Evolutionary conservation across 495 filamentous ascomycete genomes (phyloP).

Genomic region (Haplographium delicatum): DNA sequence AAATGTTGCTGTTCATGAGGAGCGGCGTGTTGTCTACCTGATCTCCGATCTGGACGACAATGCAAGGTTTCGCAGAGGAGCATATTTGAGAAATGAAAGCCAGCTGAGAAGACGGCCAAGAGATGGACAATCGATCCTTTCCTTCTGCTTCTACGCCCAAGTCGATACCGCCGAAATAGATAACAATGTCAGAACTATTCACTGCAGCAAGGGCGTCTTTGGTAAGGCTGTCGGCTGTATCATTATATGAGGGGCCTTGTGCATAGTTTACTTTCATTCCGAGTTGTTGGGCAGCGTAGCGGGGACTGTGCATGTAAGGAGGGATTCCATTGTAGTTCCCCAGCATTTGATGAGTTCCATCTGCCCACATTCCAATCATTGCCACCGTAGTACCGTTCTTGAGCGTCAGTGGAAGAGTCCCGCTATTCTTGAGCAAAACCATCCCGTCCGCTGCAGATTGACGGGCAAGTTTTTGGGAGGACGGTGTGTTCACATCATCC

Average conservation of each 20-base stretch:
- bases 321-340: conserved; percentile 54
- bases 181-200: conserved; percentile 44
- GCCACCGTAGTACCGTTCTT: conserved; percentile 39
- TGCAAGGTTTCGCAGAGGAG: conserved; percentile 41
- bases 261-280: conserved; percentile 42
- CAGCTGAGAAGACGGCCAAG: conserved; percentile 52
- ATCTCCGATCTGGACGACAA: conserved; percentile 53
- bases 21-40: conserved; percentile 30
- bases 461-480: conserved; percentile 49
- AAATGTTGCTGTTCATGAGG: conserved; percentile 55
- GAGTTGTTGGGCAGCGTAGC: conserved; percentile 40
- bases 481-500: conserved; percentile 44
- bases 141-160: conserved; percentile 48
- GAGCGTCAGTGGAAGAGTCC: conserved; percentile 40
- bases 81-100: conserved; percentile 45
- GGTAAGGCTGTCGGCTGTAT: conserved; percentile 34
- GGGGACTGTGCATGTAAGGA: conserved; percentile 48
- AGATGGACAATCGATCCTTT: conserved; percentile 44
- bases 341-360: conserved; percentile 53
- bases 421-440: conserved; percentile 57
- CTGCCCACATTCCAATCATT: conserved; percentile 52
- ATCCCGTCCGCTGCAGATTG: conserved; percentile 53
- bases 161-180: conserved; percentile 55
- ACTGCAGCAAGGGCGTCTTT: conserved; percentile 40
- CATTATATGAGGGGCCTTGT: conserved; percentile 35